Percentiles rank a stretch among this genome's conserved stretches.
Conservation (phyloP, 2,329 filamentous ascomycete species). For the Fusarium continuum region DNA sequence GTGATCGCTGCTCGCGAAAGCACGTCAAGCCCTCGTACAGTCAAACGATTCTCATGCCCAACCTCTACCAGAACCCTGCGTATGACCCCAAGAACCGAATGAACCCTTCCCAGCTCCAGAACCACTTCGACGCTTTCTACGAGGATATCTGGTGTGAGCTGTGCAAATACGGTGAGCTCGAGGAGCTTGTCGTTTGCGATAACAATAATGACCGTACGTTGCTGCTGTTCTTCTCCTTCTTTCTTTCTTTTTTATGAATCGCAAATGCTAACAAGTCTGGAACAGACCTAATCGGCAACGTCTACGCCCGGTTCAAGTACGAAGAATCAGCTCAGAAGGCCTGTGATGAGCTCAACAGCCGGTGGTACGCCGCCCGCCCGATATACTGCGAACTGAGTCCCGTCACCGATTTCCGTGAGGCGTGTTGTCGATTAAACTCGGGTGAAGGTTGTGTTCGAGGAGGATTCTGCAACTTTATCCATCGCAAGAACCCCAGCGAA, state of each 20-base stretch:
- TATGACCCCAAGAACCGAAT: conserved; percentile 98
- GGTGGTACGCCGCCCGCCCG: conserved; percentile 96
- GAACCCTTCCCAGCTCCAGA: conserved; percentile 94
- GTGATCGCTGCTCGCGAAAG: conserved; percentile 96
- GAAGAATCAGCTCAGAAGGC: conserved; percentile 94
- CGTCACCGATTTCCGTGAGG: conserved; percentile 97
- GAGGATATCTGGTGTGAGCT: conserved; percentile 99
- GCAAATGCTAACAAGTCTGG: conserved; percentile 34
- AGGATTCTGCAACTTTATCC: conserved; percentile 99
- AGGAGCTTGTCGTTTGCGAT: conserved; percentile 98
- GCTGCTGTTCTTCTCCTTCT: conserved; percentile 37
- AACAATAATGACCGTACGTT: conserved; percentile 96
- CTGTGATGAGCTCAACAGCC: conserved; percentile 90
- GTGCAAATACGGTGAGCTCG: conserved; percentile 97
- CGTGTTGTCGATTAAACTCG: conserved; percentile 92
- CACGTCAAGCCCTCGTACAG: conserved; percentile 99
- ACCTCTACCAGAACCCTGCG: conserved; percentile 98
- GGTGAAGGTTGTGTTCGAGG: conserved; percentile 96
- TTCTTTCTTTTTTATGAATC: not conserved
- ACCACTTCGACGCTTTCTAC: conserved; percentile 99
- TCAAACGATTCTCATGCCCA: conserved; percentile 97
- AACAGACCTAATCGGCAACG: conserved; percentile 93
- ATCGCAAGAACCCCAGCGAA: conserved; percentile 90
- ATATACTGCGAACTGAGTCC: conserved; percentile 98
- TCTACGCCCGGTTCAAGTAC: conserved; percentile 99